phyloP scores from a whole-genome alignment of 164 flowering plant species.

The Dillenia turbinata region DNA sequence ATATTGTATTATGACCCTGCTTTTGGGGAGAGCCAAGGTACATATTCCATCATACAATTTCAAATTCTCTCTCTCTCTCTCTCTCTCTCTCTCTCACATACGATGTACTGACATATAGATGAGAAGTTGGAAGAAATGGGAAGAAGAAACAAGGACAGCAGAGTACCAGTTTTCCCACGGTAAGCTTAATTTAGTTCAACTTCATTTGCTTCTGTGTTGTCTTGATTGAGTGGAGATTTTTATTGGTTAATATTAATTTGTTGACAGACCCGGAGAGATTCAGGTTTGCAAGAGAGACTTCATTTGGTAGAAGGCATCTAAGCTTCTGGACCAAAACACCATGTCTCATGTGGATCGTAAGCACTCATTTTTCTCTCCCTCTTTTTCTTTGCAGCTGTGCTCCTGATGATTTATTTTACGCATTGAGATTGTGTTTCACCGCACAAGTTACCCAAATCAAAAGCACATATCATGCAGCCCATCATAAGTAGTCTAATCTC shows the following conservation, averaged over 20 bases:
- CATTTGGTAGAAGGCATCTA: constrained; percentile 72
- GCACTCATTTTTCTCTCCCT: constrained; percentile 9
- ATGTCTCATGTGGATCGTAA: constrained; percentile 65
- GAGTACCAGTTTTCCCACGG: constrained; percentile 72
- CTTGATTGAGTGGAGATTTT: background rate
- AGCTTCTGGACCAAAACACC: constrained; percentile 64
- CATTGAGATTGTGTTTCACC: too few species aligned
- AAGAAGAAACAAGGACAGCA: constrained; percentile 52
- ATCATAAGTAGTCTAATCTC: too few species aligned
- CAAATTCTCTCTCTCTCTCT: background rate
- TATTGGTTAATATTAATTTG: too few species aligned
- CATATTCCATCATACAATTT: background rate
- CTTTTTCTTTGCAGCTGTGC: background rate
- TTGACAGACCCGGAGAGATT: constrained; percentile 74
- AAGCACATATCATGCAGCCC: too few species aligned
- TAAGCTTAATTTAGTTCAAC: constrained; percentile 8
- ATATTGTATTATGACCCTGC: constrained; percentile 53
- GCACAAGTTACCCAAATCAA: too few species aligned
- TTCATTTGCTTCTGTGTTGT: too few species aligned
- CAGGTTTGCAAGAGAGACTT: constrained; percentile 66
- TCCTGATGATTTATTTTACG: background rate
- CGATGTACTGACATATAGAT: constrained; percentile 32
- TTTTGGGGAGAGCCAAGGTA: constrained; percentile 61
- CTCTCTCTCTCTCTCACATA: background rate
- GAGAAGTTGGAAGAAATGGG: constrained; percentile 79